Percentiles rank a stretch among this genome's conserved stretches.
Conservation (phyloP, 176 grass and related monocot species). For the Bothriochloa decipiens region DNA sequence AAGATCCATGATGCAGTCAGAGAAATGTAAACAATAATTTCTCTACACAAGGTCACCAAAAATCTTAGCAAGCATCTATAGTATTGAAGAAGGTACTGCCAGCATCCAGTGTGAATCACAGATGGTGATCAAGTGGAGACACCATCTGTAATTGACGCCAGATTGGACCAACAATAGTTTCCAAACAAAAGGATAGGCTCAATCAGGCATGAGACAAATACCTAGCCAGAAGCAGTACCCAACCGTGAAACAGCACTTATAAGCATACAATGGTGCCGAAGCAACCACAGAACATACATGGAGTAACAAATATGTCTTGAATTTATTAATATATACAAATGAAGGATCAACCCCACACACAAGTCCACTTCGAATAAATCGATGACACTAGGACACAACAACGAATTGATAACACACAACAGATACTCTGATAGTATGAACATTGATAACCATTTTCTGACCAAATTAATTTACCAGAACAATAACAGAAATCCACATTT, state of each 20-base stretch:
- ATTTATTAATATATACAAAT: neutral
- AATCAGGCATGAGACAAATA: neutral
- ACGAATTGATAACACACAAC: neutral
- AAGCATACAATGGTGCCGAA: neutral
- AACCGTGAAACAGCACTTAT: neutral
- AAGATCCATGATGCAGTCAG: neutral
- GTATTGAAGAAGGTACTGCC: neutral
- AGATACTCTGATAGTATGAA: neutral
- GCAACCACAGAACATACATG: neutral
- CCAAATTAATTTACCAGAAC: slow-evolving; percentile 29
- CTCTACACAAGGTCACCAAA: neutral
- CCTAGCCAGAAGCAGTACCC: neutral
- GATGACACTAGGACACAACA: no score
- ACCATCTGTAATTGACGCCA: neutral
- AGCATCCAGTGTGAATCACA: neutral
- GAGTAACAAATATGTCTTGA: neutral
- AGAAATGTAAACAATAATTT: neutral
- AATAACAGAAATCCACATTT: slow-evolving; percentile 9
- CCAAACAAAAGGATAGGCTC: neutral
- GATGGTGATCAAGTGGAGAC: neutral
- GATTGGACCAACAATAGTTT: neutral
- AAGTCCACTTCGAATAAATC: no score
- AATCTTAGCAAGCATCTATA: no score
- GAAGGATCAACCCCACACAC: no score
- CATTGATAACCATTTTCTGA: neutral